A percentile compares a stretch with the other conserved stretches of the same genome.
These are phyloP conservation scores for Alternaria gaisen DNA, from an alignment of 2,329 filamentous ascomycete species.

Conservation along the genomic window DNA sequence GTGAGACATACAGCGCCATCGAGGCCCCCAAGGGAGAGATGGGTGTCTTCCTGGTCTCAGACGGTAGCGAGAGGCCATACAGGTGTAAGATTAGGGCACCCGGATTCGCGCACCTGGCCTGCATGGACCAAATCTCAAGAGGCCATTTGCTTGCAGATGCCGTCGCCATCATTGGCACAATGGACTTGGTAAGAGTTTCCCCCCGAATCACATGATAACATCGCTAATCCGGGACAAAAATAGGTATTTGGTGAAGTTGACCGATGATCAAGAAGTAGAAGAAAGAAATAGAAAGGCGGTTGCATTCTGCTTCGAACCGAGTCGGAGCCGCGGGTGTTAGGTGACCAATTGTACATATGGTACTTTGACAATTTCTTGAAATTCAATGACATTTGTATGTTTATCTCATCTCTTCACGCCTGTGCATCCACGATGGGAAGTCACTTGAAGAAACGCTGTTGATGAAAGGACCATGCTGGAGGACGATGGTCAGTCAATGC, in stretches of 20 bases:
- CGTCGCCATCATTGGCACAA: constrained; percentile 84
- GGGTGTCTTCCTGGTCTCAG: constrained; percentile 95
- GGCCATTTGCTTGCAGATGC: constrained; percentile 96
- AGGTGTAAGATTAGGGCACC: constrained; percentile 97
- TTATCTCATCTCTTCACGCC: background rate
- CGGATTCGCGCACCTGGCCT: constrained; percentile 92
- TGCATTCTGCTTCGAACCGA: background rate
- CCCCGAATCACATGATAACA: too few relatives aligned
- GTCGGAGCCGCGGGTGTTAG: background rate
- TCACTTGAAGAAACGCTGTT: background rate
- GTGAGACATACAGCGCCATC: constrained; percentile 97
- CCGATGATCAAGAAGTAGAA: constrained; percentile 11
- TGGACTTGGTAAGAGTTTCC: constrained; percentile 40
- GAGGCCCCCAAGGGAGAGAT: constrained; percentile 99
- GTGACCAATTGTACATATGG: constrained; percentile 39
- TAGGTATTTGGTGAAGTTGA: constrained; percentile 46
- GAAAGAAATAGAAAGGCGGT: background rate
- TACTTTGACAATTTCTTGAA: constrained; percentile 30
- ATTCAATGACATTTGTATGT: constrained; percentile 30
- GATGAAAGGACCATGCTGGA: background rate
- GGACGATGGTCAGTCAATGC: too few relatives aligned
- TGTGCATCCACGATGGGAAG: background rate
- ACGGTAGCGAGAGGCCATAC: constrained; percentile 95
- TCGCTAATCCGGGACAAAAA: too few relatives aligned
- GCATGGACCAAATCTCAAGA: constrained; percentile 91